A percentile compares a stretch with the other conserved stretches of the same genome.
Evolutionary conservation across 2,329 filamentous ascomycete genomes (phyloP).

Genomic region (Pezicula neosporulosa): DNA sequence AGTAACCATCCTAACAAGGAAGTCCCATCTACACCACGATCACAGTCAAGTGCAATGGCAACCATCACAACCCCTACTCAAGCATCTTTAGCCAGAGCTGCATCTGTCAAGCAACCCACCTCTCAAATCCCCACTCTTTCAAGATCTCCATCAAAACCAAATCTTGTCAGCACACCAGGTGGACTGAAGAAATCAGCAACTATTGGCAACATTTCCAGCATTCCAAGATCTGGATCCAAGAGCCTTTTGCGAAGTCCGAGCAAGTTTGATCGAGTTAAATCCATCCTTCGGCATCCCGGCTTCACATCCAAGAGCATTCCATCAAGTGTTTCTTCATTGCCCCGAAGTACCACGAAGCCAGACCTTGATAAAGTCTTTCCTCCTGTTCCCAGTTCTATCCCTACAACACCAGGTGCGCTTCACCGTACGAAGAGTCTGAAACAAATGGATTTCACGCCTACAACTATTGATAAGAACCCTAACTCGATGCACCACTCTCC

Average conservation of each 20-base stretch:
- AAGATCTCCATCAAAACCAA: conserved; percentile 51
- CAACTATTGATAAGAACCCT: conserved; percentile 48
- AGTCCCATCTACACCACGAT: conserved; percentile 36
- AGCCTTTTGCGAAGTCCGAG: conserved; percentile 18
- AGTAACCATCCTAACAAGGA: conserved; percentile 45
- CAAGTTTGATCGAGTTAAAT: conserved; percentile 49
- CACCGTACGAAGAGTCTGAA: conserved; percentile 59
- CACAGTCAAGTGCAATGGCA: conserved; percentile 43
- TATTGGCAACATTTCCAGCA: conserved; percentile 39
- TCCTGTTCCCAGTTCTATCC: conserved; percentile 46
- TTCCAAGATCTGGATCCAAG: conserved; percentile 25
- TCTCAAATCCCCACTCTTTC: conserved; percentile 42
- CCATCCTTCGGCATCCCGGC: conserved; percentile 44
- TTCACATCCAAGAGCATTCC: conserved; percentile 18
- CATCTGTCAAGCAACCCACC: conserved; percentile 51
- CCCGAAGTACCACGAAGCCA: conserved; percentile 40
- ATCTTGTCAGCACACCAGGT: conserved; percentile 38
- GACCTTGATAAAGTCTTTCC: conserved; percentile 54
- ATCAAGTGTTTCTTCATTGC: conserved; percentile 18
- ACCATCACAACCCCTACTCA: conserved; percentile 77
- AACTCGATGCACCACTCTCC: conserved; percentile 46
- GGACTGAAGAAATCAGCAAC: conserved; percentile 50
- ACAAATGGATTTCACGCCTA: conserved; percentile 76
- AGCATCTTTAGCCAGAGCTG: conserved; percentile 61
- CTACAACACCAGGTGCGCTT: conserved; percentile 52